Evolutionary conservation across 2,329 filamentous ascomycete genomes (phyloP).

Genomic region (Calonectria pseudoreteaudii): DNA sequence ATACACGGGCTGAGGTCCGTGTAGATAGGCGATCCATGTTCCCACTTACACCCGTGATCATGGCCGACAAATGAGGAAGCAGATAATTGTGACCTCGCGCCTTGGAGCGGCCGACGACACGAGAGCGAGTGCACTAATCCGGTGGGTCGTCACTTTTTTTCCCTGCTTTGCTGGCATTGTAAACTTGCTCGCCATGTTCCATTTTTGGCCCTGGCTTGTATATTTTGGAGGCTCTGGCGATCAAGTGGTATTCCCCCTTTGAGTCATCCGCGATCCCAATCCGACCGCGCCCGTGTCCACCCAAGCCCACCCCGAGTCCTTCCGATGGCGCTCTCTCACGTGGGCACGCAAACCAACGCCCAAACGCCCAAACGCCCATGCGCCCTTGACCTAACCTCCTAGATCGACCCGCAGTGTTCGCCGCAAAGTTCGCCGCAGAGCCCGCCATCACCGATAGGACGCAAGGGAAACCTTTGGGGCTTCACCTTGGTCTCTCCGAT

Average conservation of each 20-base stretch:
- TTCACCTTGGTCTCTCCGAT: slow-evolving; percentile 30
- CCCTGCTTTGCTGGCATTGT: background rate
- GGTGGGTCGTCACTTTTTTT: background rate
- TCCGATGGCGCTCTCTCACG: slow-evolving; percentile 37
- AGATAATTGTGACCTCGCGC: slow-evolving; percentile 3
- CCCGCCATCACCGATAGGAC: slow-evolving; percentile 10
- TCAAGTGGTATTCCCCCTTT: background rate
- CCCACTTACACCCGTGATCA: slow-evolving; percentile 2
- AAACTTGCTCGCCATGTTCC: background rate
- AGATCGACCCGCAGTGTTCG: background rate
- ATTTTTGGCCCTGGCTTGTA: background rate
- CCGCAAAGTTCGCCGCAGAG: background rate
- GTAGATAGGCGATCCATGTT: slow-evolving; percentile 9
- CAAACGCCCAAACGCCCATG: background rate
- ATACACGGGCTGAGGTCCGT: background rate
- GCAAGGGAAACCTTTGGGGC: background rate
- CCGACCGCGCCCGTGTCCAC: slow-evolving; percentile 6
- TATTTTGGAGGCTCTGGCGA: background rate
- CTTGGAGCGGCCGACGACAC: background rate
- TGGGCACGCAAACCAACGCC: slow-evolving; percentile 18
- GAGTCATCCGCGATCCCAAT: slow-evolving; percentile 4
- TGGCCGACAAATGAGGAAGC: background rate
- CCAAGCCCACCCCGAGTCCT: slow-evolving; percentile 34
- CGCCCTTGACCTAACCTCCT: background rate
- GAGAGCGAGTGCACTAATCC: background rate